These are phyloP conservation scores for Coemansia sp. DNA, from an alignment of 371 early-diverging fungal species.

Conservation along the genomic window DNA sequence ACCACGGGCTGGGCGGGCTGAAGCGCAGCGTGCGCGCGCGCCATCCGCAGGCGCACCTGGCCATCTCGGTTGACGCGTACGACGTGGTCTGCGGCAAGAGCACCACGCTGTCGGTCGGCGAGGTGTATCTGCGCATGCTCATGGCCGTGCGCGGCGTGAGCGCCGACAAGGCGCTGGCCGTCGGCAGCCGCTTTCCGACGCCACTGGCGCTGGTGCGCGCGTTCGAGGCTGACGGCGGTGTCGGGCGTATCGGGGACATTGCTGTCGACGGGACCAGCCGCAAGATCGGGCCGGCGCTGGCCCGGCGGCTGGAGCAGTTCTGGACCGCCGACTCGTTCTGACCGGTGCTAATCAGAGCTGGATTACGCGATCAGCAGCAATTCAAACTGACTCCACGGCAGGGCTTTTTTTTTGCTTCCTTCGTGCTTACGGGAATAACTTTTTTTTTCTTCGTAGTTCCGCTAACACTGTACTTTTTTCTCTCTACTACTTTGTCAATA, in stretches of 20 bases:
- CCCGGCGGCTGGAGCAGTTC: constrained; percentile 58
- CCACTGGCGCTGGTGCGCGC: constrained; percentile 57
- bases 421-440: no score
- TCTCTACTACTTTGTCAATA: no score
- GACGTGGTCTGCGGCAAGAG: constrained; percentile 68
- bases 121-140: constrained; percentile 76
- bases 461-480: no score
- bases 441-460: no score
- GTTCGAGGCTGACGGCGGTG: constrained; percentile 26
- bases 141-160: constrained; percentile 80
- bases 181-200: constrained; percentile 71
- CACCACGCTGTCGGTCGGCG: constrained; percentile 62
- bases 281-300: constrained; percentile 56
- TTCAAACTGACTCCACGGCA: no score
- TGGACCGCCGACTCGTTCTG: constrained; percentile 57
- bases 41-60: constrained; percentile 47
- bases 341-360: no score
- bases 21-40: constrained; percentile 52
- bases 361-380: no score
- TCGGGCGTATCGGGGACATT: constrained; percentile 45
- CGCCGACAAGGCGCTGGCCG: constrained; percentile 74
- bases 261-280: constrained; percentile 51
- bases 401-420: no score
- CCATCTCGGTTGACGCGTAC: constrained; percentile 64
- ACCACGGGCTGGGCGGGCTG: constrained; percentile 56